Evolutionary conservation across 2,329 filamentous ascomycete genomes (phyloP).

Genomic region (Cercospora canescens): DNA sequence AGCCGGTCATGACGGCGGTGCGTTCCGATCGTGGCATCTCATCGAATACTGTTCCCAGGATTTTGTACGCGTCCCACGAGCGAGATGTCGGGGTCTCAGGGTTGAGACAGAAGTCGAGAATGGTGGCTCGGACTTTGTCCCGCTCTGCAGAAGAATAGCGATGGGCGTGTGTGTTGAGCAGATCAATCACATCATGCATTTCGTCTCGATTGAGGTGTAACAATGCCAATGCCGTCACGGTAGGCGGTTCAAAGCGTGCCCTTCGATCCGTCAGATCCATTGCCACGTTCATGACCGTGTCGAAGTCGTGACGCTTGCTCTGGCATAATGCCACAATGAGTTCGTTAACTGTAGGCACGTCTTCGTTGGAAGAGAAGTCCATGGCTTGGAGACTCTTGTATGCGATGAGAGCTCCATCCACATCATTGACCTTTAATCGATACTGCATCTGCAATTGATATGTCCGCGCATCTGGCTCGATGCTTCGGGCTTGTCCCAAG

Average conservation of each 20-base stretch:
- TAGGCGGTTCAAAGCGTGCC: conserved; percentile 69
- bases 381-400: conserved; percentile 63
- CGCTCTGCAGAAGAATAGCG: conserved; percentile 72
- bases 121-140: conserved; percentile 62
- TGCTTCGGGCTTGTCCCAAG: conserved; percentile 64
- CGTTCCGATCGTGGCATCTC: conserved; percentile 67
- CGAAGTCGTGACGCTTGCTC: conserved; percentile 62
- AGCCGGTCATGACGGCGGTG: conserved; percentile 73
- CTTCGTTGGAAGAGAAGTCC: conserved; percentile 58
- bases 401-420: conserved; percentile 66
- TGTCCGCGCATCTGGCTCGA: conserved; percentile 69
- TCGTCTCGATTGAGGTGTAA: conserved; percentile 76
- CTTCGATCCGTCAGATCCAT: conserved; percentile 71
- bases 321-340: conserved; percentile 70
- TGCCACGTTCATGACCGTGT: conserved; percentile 70
- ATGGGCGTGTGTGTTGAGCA: conserved; percentile 73
- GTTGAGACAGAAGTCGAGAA: conserved; percentile 70
- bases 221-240: conserved; percentile 70
- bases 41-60: conserved; percentile 59
- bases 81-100: conserved; percentile 62
- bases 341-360: conserved; percentile 66
- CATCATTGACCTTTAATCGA: conserved; percentile 69
- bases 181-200: conserved; percentile 74
- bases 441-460: conserved; percentile 75
- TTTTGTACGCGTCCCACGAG: conserved; percentile 61